Base-by-base conservation (phyloP, 2,329 filamentous ascomycete species). In the Ustulina deusta region DNA sequence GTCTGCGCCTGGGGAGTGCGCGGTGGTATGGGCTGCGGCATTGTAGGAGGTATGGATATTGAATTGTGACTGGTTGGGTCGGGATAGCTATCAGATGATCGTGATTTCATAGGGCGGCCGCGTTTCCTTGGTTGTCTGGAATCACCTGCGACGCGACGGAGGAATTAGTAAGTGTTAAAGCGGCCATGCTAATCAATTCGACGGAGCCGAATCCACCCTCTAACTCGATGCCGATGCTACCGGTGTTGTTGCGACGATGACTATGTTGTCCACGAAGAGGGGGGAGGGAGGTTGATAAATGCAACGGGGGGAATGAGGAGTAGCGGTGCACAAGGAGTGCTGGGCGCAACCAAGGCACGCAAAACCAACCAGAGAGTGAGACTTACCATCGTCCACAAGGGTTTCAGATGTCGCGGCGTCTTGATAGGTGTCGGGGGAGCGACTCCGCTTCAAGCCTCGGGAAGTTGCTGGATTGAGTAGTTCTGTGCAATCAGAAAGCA, bases 371-470 rank as follows among this genome's bases (percentile, higher is more conserved):
- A 72, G 72, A 75, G 76, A 76, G 73, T 79, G 78, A 79, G 78
- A 90, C 91, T 83, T 91, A 94, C 92, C 89, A 86, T 92, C 89
- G 83, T 91, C 87, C 84, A 89, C 90, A 78, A 88, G 84, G 73
- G 85, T 85, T 74, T 86, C 86, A 72, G 82, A 82, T 67, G 79
- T 73, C 63, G 81, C 81, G 72, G 83, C 79, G 77, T 89, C 86
- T 79, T 84, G 85, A 81, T 89, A 88, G 67, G 79, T 82, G 75
- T 92, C 88, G 75, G 91, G 91, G 72, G 93, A 94, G 72, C 91
- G 90, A 84, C 89, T 92, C 80, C 93, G 88, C 84, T 97, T 97
- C 75, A 90, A 83, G 74, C 92, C 91, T 79, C 92, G 90, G 72
- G 90, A 76, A 81, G 78, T 83, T 84, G 67, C 64, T 69, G 80